A percentile compares a stretch with the other conserved stretches of the same genome.
phyloP scores from a whole-genome alignment of 495 filamentous ascomycete genomes.

The Hyaloscypha variabilis region DNA sequence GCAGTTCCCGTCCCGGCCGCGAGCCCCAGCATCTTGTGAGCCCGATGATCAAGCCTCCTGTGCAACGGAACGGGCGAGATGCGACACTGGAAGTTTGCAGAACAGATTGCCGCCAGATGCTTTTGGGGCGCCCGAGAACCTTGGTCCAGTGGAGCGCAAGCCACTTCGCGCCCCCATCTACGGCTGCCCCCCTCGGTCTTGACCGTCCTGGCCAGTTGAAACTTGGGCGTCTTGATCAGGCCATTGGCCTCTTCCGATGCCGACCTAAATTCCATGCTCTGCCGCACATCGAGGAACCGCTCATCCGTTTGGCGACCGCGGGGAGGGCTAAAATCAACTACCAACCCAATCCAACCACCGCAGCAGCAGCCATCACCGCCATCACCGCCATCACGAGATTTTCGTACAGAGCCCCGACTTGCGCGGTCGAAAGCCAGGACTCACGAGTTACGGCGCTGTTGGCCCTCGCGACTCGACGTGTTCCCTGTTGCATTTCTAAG shows the following conservation, averaged over 20 bases:
- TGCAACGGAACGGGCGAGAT: constrained; percentile 10
- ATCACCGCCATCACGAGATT: neutral
- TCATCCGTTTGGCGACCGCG: neutral
- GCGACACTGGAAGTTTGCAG: neutral
- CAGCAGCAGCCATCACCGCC: neutral
- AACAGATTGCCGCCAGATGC: neutral
- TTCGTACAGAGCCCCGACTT: neutral
- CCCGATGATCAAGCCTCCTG: constrained; percentile 5
- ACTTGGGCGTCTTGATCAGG: neutral
- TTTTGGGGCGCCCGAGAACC: neutral
- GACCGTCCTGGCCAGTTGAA: neutral
- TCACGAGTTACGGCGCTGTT: neutral
- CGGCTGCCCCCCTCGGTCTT: neutral
- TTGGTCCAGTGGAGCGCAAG: constrained; percentile 10
- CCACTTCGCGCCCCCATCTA: constrained; percentile 4
- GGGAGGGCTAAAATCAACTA: neutral
- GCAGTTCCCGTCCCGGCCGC: neutral
- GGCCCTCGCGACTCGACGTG: neutral
- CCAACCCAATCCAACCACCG: no score
- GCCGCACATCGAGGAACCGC: neutral
- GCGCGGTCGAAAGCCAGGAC: neutral
- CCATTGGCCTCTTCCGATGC: neutral
- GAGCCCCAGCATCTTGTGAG: neutral
- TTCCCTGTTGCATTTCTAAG: neutral
- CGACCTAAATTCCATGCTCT: neutral